A percentile compares a stretch with the other conserved stretches of the same genome.
Conservation (phyloP, 2,329 filamentous ascomycete species). For the Chaetothyriales sp. region DNA sequence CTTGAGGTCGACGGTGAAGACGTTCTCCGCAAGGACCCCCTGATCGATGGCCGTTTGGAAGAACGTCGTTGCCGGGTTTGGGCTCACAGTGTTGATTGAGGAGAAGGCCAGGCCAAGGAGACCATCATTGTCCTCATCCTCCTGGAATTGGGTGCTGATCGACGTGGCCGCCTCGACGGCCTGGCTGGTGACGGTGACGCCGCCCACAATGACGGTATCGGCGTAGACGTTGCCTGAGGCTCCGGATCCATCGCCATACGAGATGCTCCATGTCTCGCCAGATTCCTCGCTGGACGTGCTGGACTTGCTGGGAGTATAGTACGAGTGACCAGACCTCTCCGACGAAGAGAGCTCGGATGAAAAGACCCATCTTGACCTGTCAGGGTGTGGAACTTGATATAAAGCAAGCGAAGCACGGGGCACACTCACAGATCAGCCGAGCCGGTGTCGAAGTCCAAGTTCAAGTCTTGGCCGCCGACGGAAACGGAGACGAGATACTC, state of each 20-base stretch:
- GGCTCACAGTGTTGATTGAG: constrained; percentile 43
- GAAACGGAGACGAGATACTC: constrained; percentile 50
- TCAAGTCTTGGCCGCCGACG: constrained; percentile 49
- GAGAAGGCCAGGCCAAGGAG: constrained; percentile 48
- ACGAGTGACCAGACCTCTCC: constrained; percentile 40
- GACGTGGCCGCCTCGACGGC: constrained; percentile 51
- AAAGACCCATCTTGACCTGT: constrained; percentile 47
- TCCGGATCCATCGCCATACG: constrained; percentile 51
- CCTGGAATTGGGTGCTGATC: constrained; percentile 41
- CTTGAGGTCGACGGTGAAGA: constrained; percentile 45
- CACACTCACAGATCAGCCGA: constrained; percentile 51
- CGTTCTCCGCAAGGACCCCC: constrained; percentile 31
- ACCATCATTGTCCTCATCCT: constrained; percentile 43
- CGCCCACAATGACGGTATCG: constrained; percentile 50
- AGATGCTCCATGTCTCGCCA: constrained; percentile 45
- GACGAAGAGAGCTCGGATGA: constrained; percentile 42
- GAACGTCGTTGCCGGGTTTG: constrained; percentile 41
- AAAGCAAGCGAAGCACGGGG: not conserved
- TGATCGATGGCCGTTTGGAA: constrained; percentile 44
- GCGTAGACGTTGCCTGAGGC: constrained; percentile 52
- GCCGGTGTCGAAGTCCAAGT: constrained; percentile 59
- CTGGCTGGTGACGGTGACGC: constrained; percentile 45
- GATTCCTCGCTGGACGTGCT: constrained; percentile 31
- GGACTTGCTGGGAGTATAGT: constrained; percentile 42
- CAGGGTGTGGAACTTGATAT: constrained; percentile 8